Conservation (phyloP, 2,329 filamentous ascomycete species). For the Aspergillus aculeatus region DNA sequence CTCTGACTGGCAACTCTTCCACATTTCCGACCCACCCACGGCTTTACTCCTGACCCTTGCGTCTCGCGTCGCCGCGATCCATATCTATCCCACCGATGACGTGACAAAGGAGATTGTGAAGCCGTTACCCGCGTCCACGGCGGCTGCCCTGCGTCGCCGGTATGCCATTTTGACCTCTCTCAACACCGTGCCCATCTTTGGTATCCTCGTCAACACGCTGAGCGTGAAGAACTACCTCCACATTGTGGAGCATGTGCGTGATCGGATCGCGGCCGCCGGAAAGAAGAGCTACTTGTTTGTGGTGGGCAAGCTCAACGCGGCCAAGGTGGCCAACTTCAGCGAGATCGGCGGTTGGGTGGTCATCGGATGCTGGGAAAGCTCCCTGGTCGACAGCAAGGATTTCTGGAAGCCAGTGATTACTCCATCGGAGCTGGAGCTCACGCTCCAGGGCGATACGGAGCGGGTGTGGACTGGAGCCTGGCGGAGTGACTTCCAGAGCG, state of each 20-base stretch:
- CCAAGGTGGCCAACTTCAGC: conserved; percentile 93
- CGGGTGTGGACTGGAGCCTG: conserved; percentile 85
- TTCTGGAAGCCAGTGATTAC: conserved; percentile 90
- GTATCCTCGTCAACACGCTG: conserved; percentile 93
- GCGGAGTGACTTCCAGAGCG: conserved; percentile 78
- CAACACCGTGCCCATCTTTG: conserved; percentile 78
- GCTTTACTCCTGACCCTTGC: conserved; percentile 84
- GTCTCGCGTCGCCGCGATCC: conserved; percentile 73
- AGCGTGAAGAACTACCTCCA: conserved; percentile 86
- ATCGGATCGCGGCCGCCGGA: conserved; percentile 71
- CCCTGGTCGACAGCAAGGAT: conserved; percentile 80
- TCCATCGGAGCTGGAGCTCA: conserved; percentile 86
- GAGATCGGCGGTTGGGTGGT: conserved; percentile 97
- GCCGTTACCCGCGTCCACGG: conserved; percentile 50
- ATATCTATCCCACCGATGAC: conserved; percentile 68
- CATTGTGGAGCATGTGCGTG: conserved; percentile 71
- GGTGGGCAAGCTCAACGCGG: conserved; percentile 92
- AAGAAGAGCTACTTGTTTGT: conserved; percentile 98
- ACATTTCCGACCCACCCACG: conserved; percentile 76
- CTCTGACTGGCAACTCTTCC: conserved; percentile 72
- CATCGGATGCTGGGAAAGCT: conserved; percentile 97
- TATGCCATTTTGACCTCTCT: conserved; percentile 84
- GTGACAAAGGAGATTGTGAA: conserved; percentile 32
- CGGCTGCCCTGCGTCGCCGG: conserved; percentile 70
- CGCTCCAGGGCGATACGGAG: conserved; percentile 70